Base-by-base conservation (phyloP, 2,329 filamentous ascomycete species). In the Aspergillus oerlinghausenensis region DNA sequence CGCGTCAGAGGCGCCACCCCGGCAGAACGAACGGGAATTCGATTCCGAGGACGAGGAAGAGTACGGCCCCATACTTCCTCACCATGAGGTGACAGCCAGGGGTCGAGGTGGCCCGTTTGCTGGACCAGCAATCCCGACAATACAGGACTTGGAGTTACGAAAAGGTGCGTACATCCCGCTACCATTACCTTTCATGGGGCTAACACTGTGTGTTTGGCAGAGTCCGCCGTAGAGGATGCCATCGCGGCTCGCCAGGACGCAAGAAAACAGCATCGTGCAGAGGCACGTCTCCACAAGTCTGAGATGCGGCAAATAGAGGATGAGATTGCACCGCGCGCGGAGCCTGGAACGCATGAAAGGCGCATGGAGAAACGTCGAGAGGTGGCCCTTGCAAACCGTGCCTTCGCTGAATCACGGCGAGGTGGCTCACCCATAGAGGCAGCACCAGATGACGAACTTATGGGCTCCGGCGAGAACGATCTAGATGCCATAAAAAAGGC, bases 351-450 rank as follows among this genome's bases (percentile, higher is more conserved):
- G 1, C 86, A 87, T 49, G 93, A 96, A 75, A 86, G 93, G 10
- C 84, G 86, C 67, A 80, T 97, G 1, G 93, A 99, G 77, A 97
- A 97, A 82, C 88, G 87, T 62, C 83, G 82, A 35, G 88, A 89
- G 60, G 79, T 83, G 4, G 88, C 88, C 29, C 86, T 88, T 6
- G 85, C 87, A 63, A 87, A 95, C 78, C 83, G 85, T 26, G 82
- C 83, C 10, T 96, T 96, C 68, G 78, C 77, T 8, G 70, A 75
- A 77, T 85, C 56, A 80, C 92, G 62, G 69, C 78, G 62, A 3
- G 76, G 75, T 21, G 85, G 82, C 61, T 87, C 85, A 11, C 84
- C 87, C 0, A 81, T 73, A 60, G 82, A 78, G 19, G 89, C 89
- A 50, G 81, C 91, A 0, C 81, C 82, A 0, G 92, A 96, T 11